phyloP scores from a whole-genome alignment of 805 yeast species.

The Blastobotrys peoriensis region DNA sequence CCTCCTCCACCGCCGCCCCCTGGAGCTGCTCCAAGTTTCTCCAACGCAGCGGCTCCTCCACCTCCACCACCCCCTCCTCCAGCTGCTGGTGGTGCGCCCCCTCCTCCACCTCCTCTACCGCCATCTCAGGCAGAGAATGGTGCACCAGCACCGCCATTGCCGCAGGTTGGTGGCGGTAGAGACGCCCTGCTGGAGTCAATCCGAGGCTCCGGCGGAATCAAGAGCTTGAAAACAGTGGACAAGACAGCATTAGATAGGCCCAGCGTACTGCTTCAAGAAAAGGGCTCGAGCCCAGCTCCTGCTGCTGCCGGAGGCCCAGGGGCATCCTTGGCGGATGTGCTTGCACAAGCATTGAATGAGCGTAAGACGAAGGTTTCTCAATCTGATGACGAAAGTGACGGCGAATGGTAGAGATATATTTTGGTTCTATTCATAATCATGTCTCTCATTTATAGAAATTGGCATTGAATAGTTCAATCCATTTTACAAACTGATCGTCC shows the following conservation, averaged over 20 bases:
- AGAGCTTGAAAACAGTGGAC: constrained; percentile 67
- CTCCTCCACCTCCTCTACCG: constrained; percentile 34
- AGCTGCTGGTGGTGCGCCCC: constrained; percentile 28
- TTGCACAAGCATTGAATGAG: constrained; percentile 76
- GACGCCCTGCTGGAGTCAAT: constrained; percentile 86
- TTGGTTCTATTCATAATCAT: neutral
- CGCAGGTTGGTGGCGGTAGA: constrained; percentile 50
- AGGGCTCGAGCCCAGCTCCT: constrained; percentile 48
- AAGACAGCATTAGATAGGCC: constrained; percentile 80
- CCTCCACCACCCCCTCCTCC: constrained; percentile 26
- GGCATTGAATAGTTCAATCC: constrained; percentile 4
- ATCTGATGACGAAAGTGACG: constrained; percentile 77
- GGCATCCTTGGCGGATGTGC: constrained; percentile 73
- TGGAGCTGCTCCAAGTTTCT: constrained; percentile 15
- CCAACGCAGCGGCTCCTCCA: constrained; percentile 18
- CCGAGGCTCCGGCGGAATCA: constrained; percentile 70
- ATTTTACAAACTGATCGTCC: constrained; percentile 7
- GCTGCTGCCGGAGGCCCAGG: constrained; percentile 41
- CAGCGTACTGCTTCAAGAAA: constrained; percentile 60
- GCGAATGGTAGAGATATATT: constrained; percentile 50
- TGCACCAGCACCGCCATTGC: constrained; percentile 34
- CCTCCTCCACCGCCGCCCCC: constrained; percentile 33
- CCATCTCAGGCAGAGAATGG: constrained; percentile 29
- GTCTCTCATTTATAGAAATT: constrained; percentile 5
- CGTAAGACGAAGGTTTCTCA: constrained; percentile 77